Evolutionary conservation across 495 filamentous ascomycete genomes (phyloP).

Genomic region (Talaromyces proteolyticus): DNA sequence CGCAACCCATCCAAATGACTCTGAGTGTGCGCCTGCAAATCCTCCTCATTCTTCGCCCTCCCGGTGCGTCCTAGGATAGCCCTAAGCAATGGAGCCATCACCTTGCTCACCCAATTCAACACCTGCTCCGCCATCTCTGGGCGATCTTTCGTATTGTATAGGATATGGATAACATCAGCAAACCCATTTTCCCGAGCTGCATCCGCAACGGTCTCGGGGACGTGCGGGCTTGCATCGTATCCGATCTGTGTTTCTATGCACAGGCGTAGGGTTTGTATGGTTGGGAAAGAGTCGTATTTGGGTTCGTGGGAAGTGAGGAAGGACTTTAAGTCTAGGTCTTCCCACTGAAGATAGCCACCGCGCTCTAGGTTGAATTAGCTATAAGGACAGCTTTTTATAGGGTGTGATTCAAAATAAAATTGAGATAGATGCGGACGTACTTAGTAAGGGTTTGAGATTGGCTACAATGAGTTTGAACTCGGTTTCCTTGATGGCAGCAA

Average conservation of each 20-base stretch:
- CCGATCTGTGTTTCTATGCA: neutral
- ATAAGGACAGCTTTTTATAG: neutral
- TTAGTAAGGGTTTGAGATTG: constrained; percentile 23
- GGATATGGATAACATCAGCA: neutral
- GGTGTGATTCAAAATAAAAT: neutral
- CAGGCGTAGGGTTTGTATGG: neutral
- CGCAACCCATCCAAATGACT: neutral
- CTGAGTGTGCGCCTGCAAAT: neutral
- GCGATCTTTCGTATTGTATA: neutral
- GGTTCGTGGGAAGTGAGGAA: constrained; percentile 13
- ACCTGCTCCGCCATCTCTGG: neutral
- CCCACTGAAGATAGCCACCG: constrained; percentile 32
- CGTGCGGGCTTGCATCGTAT: neutral
- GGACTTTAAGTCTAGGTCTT: constrained; percentile 19
- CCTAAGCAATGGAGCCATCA: neutral
- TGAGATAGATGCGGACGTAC: constrained; percentile 13
- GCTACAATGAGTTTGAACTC: constrained; percentile 14
- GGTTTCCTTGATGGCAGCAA: constrained; percentile 16
- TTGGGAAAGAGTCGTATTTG: neutral
- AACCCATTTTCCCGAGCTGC: neutral
- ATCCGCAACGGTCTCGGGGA: neutral
- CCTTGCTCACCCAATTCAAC: neutral
- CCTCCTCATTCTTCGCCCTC: neutral
- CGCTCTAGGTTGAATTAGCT: constrained; percentile 15
- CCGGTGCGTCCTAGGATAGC: neutral